Evolutionary conservation across 768 basidiomycete genomes (phyloP).

Genomic region (Mycena sanguinolenta): DNA sequence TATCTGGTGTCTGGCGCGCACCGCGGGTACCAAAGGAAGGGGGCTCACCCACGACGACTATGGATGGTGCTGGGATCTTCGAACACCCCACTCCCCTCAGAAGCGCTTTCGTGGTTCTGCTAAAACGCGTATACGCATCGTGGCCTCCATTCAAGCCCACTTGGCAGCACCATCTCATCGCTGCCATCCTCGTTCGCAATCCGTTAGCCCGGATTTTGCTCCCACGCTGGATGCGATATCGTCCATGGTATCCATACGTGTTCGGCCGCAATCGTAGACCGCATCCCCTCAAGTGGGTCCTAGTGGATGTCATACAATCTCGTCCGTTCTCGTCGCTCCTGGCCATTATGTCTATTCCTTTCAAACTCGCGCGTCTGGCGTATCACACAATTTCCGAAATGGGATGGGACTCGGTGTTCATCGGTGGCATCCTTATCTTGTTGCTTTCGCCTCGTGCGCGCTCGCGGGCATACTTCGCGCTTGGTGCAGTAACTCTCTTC

Average conservation of each 20-base stretch:
- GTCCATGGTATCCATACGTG: background rate
- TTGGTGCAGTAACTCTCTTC: background rate
- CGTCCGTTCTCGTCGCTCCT: no score
- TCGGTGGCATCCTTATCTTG: background rate
- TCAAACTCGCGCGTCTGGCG: background rate
- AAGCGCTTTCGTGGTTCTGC: background rate
- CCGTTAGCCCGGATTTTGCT: conserved; percentile 7
- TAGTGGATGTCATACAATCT: no score
- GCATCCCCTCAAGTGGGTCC: conserved; percentile 6
- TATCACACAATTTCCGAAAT: background rate
- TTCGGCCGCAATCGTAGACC: conserved; percentile 8
- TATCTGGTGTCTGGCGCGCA: background rate
- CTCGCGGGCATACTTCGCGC: background rate
- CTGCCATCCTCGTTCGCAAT: conserved; percentile 2
- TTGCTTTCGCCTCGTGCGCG: background rate
- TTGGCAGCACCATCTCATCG: background rate
- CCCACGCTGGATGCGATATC: background rate
- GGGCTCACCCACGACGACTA: background rate
- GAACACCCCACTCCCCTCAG: background rate
- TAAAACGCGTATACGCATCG: background rate
- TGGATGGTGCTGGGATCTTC: no score
- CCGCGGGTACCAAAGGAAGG: background rate
- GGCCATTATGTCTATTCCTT: no score
- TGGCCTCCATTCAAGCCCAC: background rate
- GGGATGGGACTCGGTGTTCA: background rate